Evolutionary conservation across 176 grass and related monocot species (phyloP), one percentile per base, ranked within the genome.

Genomic region (sorghum (Sorghum bicolor)): DNA sequence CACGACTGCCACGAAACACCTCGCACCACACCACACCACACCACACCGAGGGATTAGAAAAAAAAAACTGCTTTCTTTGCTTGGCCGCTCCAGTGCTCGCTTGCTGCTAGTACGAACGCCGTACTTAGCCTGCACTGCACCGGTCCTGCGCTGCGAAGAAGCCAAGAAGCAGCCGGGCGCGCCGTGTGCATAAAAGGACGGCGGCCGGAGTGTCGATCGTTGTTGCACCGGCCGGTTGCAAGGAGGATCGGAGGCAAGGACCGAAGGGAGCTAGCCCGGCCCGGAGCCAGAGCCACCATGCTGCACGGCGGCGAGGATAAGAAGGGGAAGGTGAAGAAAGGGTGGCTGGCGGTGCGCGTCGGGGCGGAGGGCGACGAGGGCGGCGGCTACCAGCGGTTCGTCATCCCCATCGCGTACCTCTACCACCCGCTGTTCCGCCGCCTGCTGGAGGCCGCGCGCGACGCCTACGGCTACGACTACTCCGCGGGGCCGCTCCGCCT

Each of bases 321-420:
- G 89, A 90, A 82, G 74, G 72, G 82, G 77, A 96, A 99, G 82
- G 93, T 99, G 77, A 99, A 99, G 93, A 99, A 99, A 64, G 96
- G 96, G n/a, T 99, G 85, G 66, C 66, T 99, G 5, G 86, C 93
- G 1, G 96, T 99, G 72, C 38, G 80, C 5, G 96, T 99, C n/a
- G 96, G 87, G 14, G 86, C n/a, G 75, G 90, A 70, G 86, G 80
- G 83, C 32, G 86, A 20, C 53, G 88, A 48, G 4, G 82, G 68
- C 10, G 82, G 68, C 10, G 88, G 86, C 4, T 83, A 45, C 80
- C 74, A 70, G 48, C 85, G 88, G 22, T 92, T 99, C 81, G 87
- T 89, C 34, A 99, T 99, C 86, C 97, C 97, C 30, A 99, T 99
- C 83, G 92, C 97, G 17, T 89, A 99, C 84, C 97, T 99, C 58